Percentiles rank a stretch among this genome's conserved stretches.
Evolutionary conservation across 2,329 filamentous ascomycete species (phyloP).

Genomic region (Neonectria magnoliae): DNA sequence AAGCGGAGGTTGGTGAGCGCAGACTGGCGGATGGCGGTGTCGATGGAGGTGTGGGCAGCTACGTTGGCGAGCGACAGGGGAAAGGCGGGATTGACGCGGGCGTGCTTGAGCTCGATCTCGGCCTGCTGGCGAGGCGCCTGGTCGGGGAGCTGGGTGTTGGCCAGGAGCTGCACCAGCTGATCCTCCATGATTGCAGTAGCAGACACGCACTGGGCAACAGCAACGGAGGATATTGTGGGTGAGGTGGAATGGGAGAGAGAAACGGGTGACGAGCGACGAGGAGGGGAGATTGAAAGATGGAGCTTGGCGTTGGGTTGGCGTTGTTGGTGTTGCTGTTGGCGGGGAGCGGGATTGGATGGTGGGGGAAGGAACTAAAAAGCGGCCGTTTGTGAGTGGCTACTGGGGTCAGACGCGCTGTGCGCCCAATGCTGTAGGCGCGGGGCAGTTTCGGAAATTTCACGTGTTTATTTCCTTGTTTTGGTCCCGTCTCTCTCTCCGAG

Average conservation of each 20-base stretch:
- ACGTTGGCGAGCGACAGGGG: slow-evolving; percentile 84
- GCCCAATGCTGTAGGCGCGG: slow-evolving; percentile 16
- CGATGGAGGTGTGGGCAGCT: slow-evolving; percentile 78
- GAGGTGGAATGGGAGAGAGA: neutral
- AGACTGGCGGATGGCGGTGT: slow-evolving; percentile 81
- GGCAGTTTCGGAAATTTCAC: slow-evolving; percentile 22
- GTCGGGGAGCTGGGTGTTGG: slow-evolving; percentile 82
- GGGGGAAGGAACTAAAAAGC: slow-evolving; percentile 36
- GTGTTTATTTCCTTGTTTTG: slow-evolving; percentile 7
- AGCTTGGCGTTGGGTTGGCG: slow-evolving; percentile 27
- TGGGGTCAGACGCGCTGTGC: slow-evolving; percentile 20
- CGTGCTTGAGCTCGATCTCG: slow-evolving; percentile 81
- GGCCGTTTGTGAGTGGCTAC: slow-evolving; percentile 26
- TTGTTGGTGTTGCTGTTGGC: slow-evolving; percentile 24
- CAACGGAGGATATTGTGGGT: neutral
- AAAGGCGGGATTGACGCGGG: slow-evolving; percentile 76
- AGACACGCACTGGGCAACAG: slow-evolving; percentile 16
- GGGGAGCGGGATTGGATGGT: slow-evolving; percentile 25
- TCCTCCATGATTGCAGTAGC: slow-evolving; percentile 76
- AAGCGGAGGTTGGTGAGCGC: slow-evolving; percentile 82
- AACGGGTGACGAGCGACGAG: slow-evolving; percentile 17
- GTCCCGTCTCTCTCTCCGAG: neutral
- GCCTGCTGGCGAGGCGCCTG: slow-evolving; percentile 85
- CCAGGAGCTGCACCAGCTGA: slow-evolving; percentile 87
- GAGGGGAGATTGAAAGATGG: slow-evolving; percentile 9